Evolutionary conservation across 1,139 yeast genomes (phyloP), one percentile per base, ranked within the genome.

Genomic region (Suhomyces kunorum): DNA sequence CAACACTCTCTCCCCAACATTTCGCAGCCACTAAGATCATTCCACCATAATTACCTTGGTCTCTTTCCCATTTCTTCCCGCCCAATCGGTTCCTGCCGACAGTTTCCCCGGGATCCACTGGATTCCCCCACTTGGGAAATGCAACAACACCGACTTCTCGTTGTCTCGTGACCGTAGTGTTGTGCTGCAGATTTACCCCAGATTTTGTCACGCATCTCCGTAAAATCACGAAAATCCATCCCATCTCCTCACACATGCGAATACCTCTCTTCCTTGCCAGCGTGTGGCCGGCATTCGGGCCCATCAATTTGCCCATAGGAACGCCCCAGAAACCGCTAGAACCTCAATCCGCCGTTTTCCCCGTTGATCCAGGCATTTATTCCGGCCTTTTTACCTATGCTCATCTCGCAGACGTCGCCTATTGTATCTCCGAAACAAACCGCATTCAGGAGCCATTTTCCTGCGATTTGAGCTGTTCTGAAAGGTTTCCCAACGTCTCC

Each of bases 361-460:
- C 23, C 6, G 24, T 58, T 4, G 65, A 65, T 38, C 29, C 37
- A 1, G 56, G 52, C 6, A 51, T 66, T 14, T 66, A 62, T 39
- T 39, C 53, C 19, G 59, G 63, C 36, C 54, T 70, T 41, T 64
- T 54, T 51, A 66, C 69, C 5, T 68, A 68, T 48, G 77, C 80
- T 2, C 78, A 73, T 50, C 55, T 75, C 30, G 70, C 71, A 31
- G 80, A 75, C 44, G 72, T 74, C 16, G 60, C 79, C 8, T 76
- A 76, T 46, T 76, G 81, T 47, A 64, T 76, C 1, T 68, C 76
- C 2, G 55, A 61, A 2, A 44, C 64, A 1, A 54, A 64, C 3
- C 53, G 54, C 5, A 66, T 76, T 6, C 51, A 57, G 2, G 53
- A 56, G 19, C 81, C 81, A 0, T 76, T 76, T 46, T 47, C 58